Conservation (phyloP, 164 flowering plant genomes). For the Chloranthus sessilifolius region DNA sequence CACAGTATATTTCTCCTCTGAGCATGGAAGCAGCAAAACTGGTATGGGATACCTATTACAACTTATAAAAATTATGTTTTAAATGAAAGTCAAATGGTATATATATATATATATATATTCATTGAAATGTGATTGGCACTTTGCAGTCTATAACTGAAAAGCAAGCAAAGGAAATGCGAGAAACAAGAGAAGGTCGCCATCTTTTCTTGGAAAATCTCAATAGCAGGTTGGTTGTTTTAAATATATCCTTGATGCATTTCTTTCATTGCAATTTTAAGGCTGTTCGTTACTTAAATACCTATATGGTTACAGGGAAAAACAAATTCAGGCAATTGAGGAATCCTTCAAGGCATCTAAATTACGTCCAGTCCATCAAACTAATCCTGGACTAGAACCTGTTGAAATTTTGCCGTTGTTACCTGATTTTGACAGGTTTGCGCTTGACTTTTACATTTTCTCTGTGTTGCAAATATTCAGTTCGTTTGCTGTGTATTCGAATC, state of each 20-base stretch:
- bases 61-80: neutral
- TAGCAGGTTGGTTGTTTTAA: constrained; percentile 40
- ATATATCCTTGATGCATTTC: neutral
- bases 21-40: constrained; percentile 79
- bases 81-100: too few relatives aligned
- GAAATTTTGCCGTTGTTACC: constrained; percentile 81
- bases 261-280: too few relatives aligned
- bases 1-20: constrained; percentile 91
- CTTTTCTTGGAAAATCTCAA: constrained; percentile 61
- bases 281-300: too few relatives aligned
- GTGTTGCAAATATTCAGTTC: too few relatives aligned
- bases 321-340: constrained; percentile 77
- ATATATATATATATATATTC: neutral
- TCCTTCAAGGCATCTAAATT: constrained; percentile 85
- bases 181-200: constrained; percentile 59
- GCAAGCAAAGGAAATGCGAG: constrained; percentile 90
- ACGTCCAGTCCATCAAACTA: constrained; percentile 76
- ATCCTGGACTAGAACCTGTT: constrained; percentile 55
- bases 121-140: neutral
- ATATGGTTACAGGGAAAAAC: constrained; percentile 80
- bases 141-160: constrained; percentile 90
- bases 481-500: too few relatives aligned
- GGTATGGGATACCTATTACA: constrained; percentile 30
- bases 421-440: constrained; percentile 80
- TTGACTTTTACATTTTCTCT: neutral